phyloP scores from a whole-genome alignment of 1,284 basidiomycete genomes.

The Singerocomus rubriflavus region DNA sequence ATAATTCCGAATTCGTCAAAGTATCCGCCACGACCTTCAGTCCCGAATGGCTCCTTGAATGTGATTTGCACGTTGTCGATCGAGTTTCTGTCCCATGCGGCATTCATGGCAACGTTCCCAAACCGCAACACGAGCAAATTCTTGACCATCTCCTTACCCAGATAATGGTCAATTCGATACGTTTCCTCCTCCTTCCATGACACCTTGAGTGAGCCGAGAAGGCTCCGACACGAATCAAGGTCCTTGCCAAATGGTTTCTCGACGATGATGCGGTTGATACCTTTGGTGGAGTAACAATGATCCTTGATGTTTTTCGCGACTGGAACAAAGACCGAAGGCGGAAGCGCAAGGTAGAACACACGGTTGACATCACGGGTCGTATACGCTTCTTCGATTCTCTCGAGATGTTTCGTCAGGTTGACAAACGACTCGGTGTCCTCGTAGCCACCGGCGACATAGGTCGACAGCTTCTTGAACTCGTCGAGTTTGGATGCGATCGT shows the following conservation, averaged over 20 bases:
- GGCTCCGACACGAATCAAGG: constrained; percentile 77
- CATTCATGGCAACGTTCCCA: constrained; percentile 85
- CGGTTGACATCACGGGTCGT: constrained; percentile 67
- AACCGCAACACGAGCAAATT: constrained; percentile 93
- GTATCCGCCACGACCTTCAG: constrained; percentile 95
- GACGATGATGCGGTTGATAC: constrained; percentile 86
- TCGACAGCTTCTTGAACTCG: constrained; percentile 76
- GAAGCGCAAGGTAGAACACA: constrained; percentile 92
- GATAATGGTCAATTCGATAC: constrained; percentile 97
- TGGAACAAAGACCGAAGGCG: constrained; percentile 89
- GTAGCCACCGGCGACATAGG: constrained; percentile 86
- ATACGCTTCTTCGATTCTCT: constrained; percentile 74
- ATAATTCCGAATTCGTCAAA: constrained; percentile 99
- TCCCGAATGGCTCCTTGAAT: constrained; percentile 98
- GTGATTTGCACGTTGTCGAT: constrained; percentile 97
- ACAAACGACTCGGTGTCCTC: constrained; percentile 80
- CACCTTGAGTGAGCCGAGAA: constrained; percentile 77
- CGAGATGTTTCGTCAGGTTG: constrained; percentile 71
- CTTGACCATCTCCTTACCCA: constrained; percentile 99
- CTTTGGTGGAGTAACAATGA: constrained; percentile 68
- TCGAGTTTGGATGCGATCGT: constrained; percentile 62
- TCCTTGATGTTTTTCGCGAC: constrained; percentile 83
- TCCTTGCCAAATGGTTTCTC: constrained; percentile 98
- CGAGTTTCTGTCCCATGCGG: constrained; percentile 91
- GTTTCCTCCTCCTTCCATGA: constrained; percentile 95